Base-by-base conservation (phyloP, 2,329 filamentous ascomycete genomes). In the Pestalotiopsis sp. region DNA sequence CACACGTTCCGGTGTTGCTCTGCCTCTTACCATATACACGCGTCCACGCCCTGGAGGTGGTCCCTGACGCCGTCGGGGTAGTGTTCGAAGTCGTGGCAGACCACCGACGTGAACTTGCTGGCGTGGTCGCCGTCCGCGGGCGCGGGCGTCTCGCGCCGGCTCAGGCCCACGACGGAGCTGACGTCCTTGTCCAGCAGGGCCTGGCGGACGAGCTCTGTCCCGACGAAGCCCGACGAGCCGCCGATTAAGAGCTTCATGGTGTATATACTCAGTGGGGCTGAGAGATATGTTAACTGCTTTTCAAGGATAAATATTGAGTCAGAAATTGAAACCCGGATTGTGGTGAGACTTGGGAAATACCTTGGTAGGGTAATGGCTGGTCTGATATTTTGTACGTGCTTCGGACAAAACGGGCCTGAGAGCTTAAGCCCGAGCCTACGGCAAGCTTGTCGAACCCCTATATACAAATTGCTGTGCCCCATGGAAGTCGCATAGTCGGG, bases 181-280 rank as follows among this genome's bases (percentile, higher is more conserved):
- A 86, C 76, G 4, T 75, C 70, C 0, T 78, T 77, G 36, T 74
- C 73, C 3, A 69, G 72, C 5, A 85, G 74, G 25, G 80, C 80
- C 65, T 85, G 82, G 13, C 82, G 82, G 60, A 86, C 71, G 27
- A 86, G 69, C 67, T 85, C 83, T 45, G 72, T 77, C 49, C 76
- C 84, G 2, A 85, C 76, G 57, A 79, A 82, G 67, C 83, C 83
- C 0, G 79, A 82, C 3, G 81, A 79, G 2, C 83, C 83, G 12
- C 78, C 75, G n/a, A 84, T 73, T 23, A 85, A 77, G 49, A 85
- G 73, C 69, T 84, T 85, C 82, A 85, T 85, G 25, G 57, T 66
- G 20, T 11, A 12, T n/a, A 12, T 52, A 52, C 3, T 23, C 6
- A 9, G 3, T 9, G 3, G 17, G 45, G 20, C 11, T 7, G 17